Evolutionary conservation across 345 rosid species (phyloP).

Genomic region (Cochlearia excelsa): DNA sequence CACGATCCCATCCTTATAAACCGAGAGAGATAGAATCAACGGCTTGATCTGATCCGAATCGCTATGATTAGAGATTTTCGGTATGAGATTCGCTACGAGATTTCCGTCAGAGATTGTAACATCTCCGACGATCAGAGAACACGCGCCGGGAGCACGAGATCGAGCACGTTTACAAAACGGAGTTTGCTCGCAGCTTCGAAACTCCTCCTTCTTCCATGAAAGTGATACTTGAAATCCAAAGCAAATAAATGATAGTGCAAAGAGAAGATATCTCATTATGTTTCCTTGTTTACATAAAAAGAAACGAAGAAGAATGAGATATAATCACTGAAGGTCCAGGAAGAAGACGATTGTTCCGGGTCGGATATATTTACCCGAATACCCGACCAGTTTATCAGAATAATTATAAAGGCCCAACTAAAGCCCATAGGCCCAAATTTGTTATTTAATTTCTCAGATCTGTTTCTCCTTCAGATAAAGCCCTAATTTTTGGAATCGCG

Average conservation of each 20-base stretch:
- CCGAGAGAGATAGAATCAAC: constrained; percentile 64
- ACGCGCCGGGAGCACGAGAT: constrained; percentile 63
- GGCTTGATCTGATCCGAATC: constrained; percentile 52
- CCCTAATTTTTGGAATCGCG: constrained; percentile 18
- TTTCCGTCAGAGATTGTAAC: constrained; percentile 69
- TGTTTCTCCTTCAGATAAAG: background rate
- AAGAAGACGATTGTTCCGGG: constrained; percentile 27
- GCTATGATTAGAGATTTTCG: constrained; percentile 31
- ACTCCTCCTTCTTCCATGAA: constrained; percentile 96
- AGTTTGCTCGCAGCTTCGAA: constrained; percentile 84
- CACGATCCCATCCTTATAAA: constrained; percentile 59
- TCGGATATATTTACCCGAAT: constrained; percentile 13
- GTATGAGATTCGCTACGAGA: constrained; percentile 67
- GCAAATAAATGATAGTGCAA: constrained; percentile 42
- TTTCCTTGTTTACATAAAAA: constrained; percentile 28
- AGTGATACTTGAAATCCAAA: constrained; percentile 41
- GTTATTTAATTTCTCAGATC: constrained; percentile 1
- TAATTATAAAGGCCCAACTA: background rate
- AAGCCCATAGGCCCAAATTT: background rate
- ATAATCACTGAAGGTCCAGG: background rate
- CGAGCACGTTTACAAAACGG: constrained; percentile 98
- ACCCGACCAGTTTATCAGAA: background rate
- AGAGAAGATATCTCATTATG: constrained; percentile 39
- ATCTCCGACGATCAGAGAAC: constrained; percentile 46
- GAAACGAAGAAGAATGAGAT: background rate